Conservation (phyloP, 139 green algal genomes). For the Coelastrella sp. region DNA sequence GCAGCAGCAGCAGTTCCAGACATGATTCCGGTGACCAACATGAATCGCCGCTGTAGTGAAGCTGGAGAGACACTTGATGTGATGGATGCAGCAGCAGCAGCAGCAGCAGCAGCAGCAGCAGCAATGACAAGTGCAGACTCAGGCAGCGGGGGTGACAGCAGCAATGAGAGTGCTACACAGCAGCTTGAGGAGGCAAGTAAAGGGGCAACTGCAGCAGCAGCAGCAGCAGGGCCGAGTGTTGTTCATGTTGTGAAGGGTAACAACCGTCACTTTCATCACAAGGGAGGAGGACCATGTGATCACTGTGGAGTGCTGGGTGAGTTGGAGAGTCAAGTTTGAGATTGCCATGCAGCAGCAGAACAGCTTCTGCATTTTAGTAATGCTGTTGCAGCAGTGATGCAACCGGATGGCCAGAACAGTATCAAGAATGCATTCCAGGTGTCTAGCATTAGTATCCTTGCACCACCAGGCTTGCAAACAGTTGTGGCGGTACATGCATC, state of each 20-base stretch:
- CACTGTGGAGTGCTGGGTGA: conserved; percentile 61
- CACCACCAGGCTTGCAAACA: no score
- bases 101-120: conserved; percentile 26
- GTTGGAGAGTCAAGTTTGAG: no score
- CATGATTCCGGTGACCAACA: not conserved
- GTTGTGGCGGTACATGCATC: no score
- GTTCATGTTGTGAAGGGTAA: no score
- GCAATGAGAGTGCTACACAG: conserved; percentile 33
- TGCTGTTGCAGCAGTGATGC: no score
- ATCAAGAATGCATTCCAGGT: no score
- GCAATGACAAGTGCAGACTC: conserved; percentile 23
- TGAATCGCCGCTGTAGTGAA: not conserved
- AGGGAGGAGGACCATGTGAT: conserved; percentile 66
- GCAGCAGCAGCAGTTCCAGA: not conserved
- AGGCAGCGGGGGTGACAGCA: conserved; percentile 12
- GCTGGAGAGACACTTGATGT: not conserved
- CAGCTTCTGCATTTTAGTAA: no score
- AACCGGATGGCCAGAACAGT: no score
- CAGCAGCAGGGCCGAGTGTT: not conserved
- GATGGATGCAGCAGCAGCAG: not conserved
- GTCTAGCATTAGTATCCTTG: no score
- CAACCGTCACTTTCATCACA: conserved; percentile 52
- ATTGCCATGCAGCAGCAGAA: no score
- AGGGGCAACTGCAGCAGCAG: not conserved
- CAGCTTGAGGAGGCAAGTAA: conserved; percentile 19